A percentile compares a stretch with the other conserved stretches of the same genome.
Conservation (phyloP, 2,329 filamentous ascomycete genomes). For the Teratosphaeria pseudoeucalypti region DNA sequence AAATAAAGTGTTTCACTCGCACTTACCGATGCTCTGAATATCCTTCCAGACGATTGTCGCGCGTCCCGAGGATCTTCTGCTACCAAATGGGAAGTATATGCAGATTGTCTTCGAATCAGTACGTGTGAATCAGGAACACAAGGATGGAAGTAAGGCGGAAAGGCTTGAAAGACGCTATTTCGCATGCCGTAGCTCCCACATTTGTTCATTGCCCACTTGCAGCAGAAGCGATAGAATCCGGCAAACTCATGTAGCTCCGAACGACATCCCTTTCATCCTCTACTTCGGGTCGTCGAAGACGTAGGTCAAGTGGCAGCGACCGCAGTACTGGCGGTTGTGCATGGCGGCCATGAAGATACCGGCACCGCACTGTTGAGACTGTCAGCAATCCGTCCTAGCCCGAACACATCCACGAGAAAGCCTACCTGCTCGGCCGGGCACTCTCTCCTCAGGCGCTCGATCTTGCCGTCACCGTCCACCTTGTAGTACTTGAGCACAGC, state of each 20-base stretch:
- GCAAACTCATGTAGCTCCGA: background rate
- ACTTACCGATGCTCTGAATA: no score
- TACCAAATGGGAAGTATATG: no score
- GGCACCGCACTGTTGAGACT: conserved; percentile 68
- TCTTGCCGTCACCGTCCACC: conserved; percentile 99
- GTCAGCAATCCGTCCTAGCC: conserved; percentile 25
- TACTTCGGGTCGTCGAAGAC: conserved; percentile 51
- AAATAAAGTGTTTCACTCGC: no score
- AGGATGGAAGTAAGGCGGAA: background rate
- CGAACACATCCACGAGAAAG: background rate
- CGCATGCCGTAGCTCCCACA: background rate
- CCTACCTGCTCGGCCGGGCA: conserved; percentile 70
- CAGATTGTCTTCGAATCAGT: no score
- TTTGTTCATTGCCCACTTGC: background rate
- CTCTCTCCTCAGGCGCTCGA: conserved; percentile 97
- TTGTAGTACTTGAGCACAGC: conserved; percentile 99
- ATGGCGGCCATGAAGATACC: conserved; percentile 99
- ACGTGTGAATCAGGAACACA: background rate
- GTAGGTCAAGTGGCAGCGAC: conserved; percentile 60
- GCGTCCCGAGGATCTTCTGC: no score
- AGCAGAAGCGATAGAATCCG: background rate
- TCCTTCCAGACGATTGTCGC: no score
- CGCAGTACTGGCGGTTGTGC: conserved; percentile 98
- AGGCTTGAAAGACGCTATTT: background rate
- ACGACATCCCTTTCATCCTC: background rate